phyloP scores from a whole-genome alignment of 495 filamentous ascomycete genomes.

The Trichoderma parareesei region DNA sequence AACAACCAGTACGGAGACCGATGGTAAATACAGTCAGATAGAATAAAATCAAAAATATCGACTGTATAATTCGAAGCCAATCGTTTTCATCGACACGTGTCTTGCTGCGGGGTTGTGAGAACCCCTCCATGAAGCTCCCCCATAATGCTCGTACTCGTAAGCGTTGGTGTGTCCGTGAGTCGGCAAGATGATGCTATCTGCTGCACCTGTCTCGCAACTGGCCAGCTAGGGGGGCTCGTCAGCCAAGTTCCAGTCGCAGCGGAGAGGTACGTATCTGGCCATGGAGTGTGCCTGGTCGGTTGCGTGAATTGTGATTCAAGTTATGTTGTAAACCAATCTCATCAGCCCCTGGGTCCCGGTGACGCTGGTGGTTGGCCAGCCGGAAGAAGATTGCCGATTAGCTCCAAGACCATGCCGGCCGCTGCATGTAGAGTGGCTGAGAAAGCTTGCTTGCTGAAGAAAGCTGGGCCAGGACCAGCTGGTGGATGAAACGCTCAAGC shows the following conservation, averaged over 20 bases:
- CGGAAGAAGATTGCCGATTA: slow-evolving; percentile 9
- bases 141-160: neutral
- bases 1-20: slow-evolving; percentile 45
- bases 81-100: neutral
- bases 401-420: neutral
- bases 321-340: neutral
- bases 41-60: neutral
- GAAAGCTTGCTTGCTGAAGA: neutral
- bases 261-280: neutral
- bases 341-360: neutral
- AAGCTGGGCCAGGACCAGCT: neutral
- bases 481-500: slow-evolving; percentile 4
- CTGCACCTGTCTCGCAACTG: slow-evolving; percentile 1
- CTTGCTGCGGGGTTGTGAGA: neutral
- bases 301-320: slow-evolving; percentile 6
- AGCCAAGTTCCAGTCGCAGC: neutral
- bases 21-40: slow-evolving; percentile 8
- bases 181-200: neutral
- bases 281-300: neutral
- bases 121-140: slow-evolving; percentile 1
- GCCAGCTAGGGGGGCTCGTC: neutral
- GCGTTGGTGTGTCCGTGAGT: neutral
- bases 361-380: neutral
- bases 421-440: slow-evolving; percentile 6
- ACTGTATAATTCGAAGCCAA: neutral